phyloP scores from a whole-genome alignment of 331 rosid genomes.

The Prunus yedoensis region DNA sequence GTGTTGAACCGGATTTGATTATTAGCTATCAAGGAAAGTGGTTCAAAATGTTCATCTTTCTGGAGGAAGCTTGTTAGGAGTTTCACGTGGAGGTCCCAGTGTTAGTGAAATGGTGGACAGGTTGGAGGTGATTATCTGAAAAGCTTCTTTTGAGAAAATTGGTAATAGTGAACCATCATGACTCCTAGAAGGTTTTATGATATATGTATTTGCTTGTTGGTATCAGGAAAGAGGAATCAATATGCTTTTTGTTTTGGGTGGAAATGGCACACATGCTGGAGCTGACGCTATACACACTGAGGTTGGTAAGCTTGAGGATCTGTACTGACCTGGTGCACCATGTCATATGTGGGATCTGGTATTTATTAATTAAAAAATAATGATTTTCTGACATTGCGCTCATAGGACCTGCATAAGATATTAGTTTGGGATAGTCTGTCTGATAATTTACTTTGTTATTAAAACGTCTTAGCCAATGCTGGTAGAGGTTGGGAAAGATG shows the following conservation, averaged over 20 bases:
- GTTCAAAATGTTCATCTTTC: conserved; percentile 98
- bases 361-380: conserved; percentile 1
- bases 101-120: conserved; percentile 77
- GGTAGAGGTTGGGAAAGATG: not conserved
- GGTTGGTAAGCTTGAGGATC: conserved; percentile 46
- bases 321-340: conserved; percentile 10
- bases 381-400: not conserved
- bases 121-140: conserved; percentile 55
- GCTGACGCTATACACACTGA: conserved; percentile 89
- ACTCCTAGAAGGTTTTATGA: not conserved
- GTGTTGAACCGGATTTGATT: conserved; percentile 27
- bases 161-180: not conserved
- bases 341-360: conserved; percentile 6
- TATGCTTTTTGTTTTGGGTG: conserved; percentile 96
- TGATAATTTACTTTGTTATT: not conserved
- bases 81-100: conserved; percentile 90
- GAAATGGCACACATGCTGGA: conserved; percentile 99
- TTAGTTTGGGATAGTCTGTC: not conserved
- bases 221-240: conserved; percentile 83
- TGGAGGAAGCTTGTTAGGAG: conserved; percentile 98
- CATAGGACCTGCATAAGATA: not conserved
- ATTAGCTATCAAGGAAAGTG: conserved; percentile 83
- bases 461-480: not conserved
- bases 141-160: conserved; percentile 10
- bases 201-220: conserved; percentile 21